Conservation (phyloP, 805 yeast genomes). For the Barnettozyma wickerhamii region DNA sequence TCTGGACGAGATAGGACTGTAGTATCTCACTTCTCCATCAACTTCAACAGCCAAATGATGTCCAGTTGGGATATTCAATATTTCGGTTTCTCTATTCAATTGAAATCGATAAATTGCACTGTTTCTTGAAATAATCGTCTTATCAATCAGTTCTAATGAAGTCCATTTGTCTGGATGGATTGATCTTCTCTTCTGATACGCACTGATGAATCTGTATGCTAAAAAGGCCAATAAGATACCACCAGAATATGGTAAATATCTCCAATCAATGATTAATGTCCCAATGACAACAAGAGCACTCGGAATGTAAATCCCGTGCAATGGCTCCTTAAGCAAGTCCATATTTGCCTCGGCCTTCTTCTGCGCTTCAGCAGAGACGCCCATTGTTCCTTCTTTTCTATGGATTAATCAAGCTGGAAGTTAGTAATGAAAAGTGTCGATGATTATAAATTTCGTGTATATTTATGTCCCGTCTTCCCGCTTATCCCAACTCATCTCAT, state of each 20-base stretch:
- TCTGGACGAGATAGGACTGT: conserved; percentile 71
- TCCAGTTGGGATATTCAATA: conserved; percentile 66
- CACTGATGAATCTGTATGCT: conserved; percentile 31
- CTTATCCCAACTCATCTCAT: too few species aligned
- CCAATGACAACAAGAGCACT: conserved; percentile 57
- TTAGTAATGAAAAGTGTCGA: too few species aligned
- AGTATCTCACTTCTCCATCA: conserved; percentile 49
- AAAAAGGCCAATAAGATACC: conserved; percentile 36
- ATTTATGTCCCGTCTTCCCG: too few species aligned
- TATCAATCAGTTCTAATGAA: conserved; percentile 65
- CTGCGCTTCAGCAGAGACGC: background rate
- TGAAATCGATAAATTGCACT: conserved; percentile 71
- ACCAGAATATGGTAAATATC: conserved; percentile 43
- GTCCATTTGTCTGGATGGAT: conserved; percentile 53
- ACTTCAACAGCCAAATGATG: conserved; percentile 63
- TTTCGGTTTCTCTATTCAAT: conserved; percentile 54
- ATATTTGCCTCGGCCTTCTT: conserved; percentile 32
- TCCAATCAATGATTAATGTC: conserved; percentile 46
- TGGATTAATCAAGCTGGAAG: too few species aligned
- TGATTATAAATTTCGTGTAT: too few species aligned
- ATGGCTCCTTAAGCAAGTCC: conserved; percentile 60
- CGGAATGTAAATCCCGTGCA: conserved; percentile 77
- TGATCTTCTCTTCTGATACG: conserved; percentile 37
- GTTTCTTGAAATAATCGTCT: conserved; percentile 67
- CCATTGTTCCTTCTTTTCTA: too few species aligned